Conservation (phyloP, 2,329 filamentous ascomycete genomes). For the Periconia digitata region DNA sequence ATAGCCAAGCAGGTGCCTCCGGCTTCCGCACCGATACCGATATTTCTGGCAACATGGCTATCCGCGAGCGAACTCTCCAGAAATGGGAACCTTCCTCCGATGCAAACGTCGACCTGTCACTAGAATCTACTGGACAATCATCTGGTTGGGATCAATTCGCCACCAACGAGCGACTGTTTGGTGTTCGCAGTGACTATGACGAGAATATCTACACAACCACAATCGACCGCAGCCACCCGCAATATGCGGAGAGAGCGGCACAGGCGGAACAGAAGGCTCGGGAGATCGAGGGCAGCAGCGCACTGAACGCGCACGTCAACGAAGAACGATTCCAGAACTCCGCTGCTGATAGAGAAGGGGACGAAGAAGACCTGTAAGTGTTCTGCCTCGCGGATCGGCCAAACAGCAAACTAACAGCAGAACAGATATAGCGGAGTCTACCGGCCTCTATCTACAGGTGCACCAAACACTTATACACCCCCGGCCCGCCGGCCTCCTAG, state of each 20-base stretch:
- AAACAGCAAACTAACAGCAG: conserved; percentile 12
- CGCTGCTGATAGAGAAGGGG: conserved; percentile 66
- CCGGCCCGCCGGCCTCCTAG: conserved; percentile 82
- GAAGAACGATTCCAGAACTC: conserved; percentile 79
- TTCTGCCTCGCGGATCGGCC: not conserved
- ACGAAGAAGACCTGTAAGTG: conserved; percentile 89
- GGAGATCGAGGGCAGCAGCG: conserved; percentile 79
- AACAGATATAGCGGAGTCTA: conserved; percentile 86
- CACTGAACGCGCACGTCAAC: conserved; percentile 79
- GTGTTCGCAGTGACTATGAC: conserved; percentile 85
- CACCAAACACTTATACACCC: conserved; percentile 79
- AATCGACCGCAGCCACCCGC: conserved; percentile 81
- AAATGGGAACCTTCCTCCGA: conserved; percentile 75
- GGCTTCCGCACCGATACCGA: conserved; percentile 85
- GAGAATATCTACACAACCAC: conserved; percentile 93
- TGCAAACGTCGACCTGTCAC: conserved; percentile 64
- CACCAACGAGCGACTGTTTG: conserved; percentile 83
- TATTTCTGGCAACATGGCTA: conserved; percentile 73
- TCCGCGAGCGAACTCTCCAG: conserved; percentile 75
- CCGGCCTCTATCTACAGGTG: conserved; percentile 65
- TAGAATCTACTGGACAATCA: conserved; percentile 59
- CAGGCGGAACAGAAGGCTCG: conserved; percentile 77
- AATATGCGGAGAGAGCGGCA: conserved; percentile 76
- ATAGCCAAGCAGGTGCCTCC: conserved; percentile 27
- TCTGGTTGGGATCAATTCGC: conserved; percentile 89